Percentiles rank a stretch among this genome's conserved stretches.
phyloP scores from a whole-genome alignment of 164 flowering plant species.

The Platanus orientalis region DNA sequence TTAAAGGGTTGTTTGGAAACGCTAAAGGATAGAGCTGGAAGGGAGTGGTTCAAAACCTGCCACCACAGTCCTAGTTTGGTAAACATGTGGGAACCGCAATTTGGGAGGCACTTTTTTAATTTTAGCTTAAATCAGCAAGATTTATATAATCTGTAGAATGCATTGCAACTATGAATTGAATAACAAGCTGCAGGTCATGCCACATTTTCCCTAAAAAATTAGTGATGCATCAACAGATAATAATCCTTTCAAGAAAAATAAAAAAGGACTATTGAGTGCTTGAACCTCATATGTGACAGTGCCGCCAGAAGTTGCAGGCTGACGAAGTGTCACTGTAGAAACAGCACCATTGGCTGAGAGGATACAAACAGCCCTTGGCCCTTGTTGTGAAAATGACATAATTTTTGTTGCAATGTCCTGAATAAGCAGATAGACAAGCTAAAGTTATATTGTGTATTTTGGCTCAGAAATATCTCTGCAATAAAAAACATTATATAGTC shows the following conservation, averaged over 20 bases:
- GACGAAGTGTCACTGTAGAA: conserved; percentile 77
- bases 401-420: conserved; percentile 84
- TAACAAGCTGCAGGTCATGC: background rate
- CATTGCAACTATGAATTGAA: too few relatives aligned
- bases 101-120: too few relatives aligned
- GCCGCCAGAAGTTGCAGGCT: conserved; percentile 76
- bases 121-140: too few relatives aligned
- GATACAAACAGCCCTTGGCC: conserved; percentile 74
- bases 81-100: too few relatives aligned
- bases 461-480: background rate
- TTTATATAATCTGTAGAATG: too few relatives aligned
- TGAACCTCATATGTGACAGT: conserved; percentile 83
- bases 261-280: background rate
- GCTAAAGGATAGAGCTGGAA: too few relatives aligned
- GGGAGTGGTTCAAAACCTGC: too few relatives aligned
- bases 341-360: conserved; percentile 85
- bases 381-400: conserved; percentile 73
- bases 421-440: conserved; percentile 7
- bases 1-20: too few relatives aligned
- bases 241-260: background rate
- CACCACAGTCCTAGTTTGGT: too few relatives aligned
- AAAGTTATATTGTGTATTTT: background rate
- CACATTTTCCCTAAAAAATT: background rate
- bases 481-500: background rate
- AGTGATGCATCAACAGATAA: background rate